phyloP scores from a whole-genome alignment of 805 yeast species.

The Peterozyma xylosa region DNA sequence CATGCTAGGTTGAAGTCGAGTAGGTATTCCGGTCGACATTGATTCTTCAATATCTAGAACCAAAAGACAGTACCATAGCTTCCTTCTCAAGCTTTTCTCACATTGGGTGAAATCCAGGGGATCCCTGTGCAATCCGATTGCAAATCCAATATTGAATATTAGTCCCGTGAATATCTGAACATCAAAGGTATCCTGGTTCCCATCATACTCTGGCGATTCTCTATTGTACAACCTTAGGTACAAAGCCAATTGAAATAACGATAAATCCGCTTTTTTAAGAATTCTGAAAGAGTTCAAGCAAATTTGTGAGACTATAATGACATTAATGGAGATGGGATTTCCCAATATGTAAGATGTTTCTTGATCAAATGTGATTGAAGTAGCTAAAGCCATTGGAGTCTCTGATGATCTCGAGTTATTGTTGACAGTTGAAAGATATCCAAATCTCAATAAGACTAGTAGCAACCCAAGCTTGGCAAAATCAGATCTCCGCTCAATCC shows the following conservation, averaged over 20 bases:
- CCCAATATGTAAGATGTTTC: conserved; percentile 24
- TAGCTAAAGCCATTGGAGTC: conserved; percentile 14
- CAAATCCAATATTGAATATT: conserved; percentile 33
- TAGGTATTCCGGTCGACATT: conserved; percentile 31
- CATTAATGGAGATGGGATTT: conserved; percentile 31
- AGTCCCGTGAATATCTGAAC: conserved; percentile 29
- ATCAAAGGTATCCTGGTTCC: conserved; percentile 35
- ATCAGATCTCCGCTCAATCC: conserved; percentile 30
- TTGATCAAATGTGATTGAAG: conserved; percentile 17
- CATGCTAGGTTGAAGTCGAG: conserved; percentile 28
- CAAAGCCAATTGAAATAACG: conserved; percentile 35
- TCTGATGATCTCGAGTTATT: conserved; percentile 13
- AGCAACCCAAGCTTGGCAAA: conserved; percentile 31
- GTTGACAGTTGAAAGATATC: conserved; percentile 28
- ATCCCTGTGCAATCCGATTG: conserved; percentile 41
- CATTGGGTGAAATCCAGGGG: conserved; percentile 28
- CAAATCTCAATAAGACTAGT: conserved; percentile 31
- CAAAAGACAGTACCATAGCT: conserved; percentile 45
- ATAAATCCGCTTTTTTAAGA: conserved; percentile 27
- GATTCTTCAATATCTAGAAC: conserved; percentile 34
- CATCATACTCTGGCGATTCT: conserved; percentile 42
- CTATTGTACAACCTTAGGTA: conserved; percentile 30
- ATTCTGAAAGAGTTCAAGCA: conserved; percentile 34
- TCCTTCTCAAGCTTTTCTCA: conserved; percentile 44
- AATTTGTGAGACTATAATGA: conserved; percentile 27